Percentiles rank a stretch among this genome's conserved stretches.
Evolutionary conservation across 345 rosid genomes (phyloP).

Genomic region (Melastoma malabathricum): DNA sequence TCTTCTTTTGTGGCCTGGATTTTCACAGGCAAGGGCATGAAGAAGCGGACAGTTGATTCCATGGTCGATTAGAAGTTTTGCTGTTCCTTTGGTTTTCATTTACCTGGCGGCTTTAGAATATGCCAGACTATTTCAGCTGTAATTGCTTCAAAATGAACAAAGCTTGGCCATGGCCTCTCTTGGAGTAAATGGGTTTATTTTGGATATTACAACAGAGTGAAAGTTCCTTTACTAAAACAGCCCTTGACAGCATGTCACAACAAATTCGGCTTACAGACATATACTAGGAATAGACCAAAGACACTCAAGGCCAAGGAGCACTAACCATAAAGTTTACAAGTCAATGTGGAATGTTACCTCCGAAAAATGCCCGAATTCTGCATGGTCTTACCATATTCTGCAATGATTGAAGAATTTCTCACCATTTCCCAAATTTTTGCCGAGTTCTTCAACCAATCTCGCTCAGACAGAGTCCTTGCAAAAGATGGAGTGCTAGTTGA

Average conservation of each 20-base stretch:
- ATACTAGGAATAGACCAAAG: too few relatives aligned
- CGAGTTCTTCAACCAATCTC: constrained; percentile 72
- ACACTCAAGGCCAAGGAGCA: not conserved
- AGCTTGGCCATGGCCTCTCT: too few relatives aligned
- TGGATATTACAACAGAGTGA: too few relatives aligned
- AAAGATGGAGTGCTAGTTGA: constrained; percentile 46
- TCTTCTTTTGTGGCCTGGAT: not conserved
- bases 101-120: too few relatives aligned
- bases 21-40: constrained; percentile 14
- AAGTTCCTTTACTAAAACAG: too few relatives aligned
- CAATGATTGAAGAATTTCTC: constrained; percentile 47
- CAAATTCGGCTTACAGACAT: too few relatives aligned
- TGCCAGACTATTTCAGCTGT: too few relatives aligned
- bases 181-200: constrained; percentile 3
- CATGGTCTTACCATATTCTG: constrained; percentile 45
- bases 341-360: constrained; percentile 17
- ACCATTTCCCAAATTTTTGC: constrained; percentile 79
- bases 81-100: not conserved
- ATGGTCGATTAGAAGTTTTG: constrained; percentile 27
- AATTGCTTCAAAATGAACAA: too few relatives aligned
- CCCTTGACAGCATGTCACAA: too few relatives aligned
- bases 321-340: not conserved
- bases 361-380: constrained; percentile 51
- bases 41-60: constrained; percentile 21
- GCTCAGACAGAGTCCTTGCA: constrained; percentile 49